A percentile compares a stretch with the other conserved stretches of the same genome.
Evolutionary conservation across 2,329 filamentous ascomycete species (phyloP).

Genomic region (Microdochium bolleyi): DNA sequence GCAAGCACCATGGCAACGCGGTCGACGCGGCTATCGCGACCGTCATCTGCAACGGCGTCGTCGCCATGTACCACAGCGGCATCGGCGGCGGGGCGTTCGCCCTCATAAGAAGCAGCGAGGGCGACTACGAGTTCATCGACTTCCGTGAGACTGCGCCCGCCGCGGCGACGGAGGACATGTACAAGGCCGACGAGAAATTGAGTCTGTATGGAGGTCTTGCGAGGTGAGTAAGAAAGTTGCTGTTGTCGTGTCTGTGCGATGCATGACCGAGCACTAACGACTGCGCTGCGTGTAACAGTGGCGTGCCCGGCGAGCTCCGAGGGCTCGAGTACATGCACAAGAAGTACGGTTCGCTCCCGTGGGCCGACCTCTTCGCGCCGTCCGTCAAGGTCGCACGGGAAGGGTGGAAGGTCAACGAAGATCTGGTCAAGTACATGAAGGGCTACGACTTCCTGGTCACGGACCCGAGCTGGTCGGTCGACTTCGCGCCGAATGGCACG

Average conservation of each 20-base stretch:
- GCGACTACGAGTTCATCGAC: constrained; percentile 76
- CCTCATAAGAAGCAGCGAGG: constrained; percentile 64
- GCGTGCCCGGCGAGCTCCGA: constrained; percentile 62
- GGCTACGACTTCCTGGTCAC: constrained; percentile 56
- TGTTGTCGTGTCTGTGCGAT: too few species aligned
- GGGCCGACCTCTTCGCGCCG: constrained; percentile 61
- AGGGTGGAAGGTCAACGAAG: constrained; percentile 64
- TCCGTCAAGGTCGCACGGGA: constrained; percentile 64
- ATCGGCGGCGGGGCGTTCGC: constrained; percentile 90
- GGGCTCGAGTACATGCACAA: constrained; percentile 69
- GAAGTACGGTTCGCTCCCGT: constrained; percentile 55
- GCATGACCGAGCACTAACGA: constrained; percentile 4
- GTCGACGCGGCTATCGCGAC: constrained; percentile 70
- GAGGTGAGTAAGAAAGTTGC: constrained; percentile 44
- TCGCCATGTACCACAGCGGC: constrained; percentile 72
- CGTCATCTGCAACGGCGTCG: constrained; percentile 66
- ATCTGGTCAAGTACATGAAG: constrained; percentile 60
- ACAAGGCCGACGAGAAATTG: constrained; percentile 54
- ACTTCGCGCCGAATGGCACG: constrained; percentile 55
- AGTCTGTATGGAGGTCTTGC: constrained; percentile 66
- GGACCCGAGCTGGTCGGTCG: constrained; percentile 70
- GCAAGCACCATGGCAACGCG: constrained; percentile 57
- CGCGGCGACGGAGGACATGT: constrained; percentile 76
- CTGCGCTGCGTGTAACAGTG: constrained; percentile 31
- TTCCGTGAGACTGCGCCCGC: constrained; percentile 80